Evolutionary conservation across 129 eudicot species (phyloP), one percentile per base, ranked within the genome.

Genomic region (Dittrichia graveolens): DNA sequence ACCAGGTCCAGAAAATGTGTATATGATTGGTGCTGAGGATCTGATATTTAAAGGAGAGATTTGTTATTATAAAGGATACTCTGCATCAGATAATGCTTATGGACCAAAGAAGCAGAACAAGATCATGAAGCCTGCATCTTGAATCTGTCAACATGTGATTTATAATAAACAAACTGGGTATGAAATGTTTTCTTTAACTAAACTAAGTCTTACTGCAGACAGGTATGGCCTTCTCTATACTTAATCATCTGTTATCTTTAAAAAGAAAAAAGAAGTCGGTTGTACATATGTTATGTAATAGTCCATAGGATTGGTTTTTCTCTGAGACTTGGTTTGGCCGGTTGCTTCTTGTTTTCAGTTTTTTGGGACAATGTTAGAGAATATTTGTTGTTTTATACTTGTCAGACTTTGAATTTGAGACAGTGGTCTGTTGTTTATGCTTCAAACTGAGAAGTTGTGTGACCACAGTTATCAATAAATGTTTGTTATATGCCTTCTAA

Each of bases 1-100:
- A 55, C 96, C 96, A 3, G 89, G 87, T n/a, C 78, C 83, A 15
- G 79, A 84, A 45, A 87, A 85, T 34, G 42, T 24, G 35, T 87
- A 73, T 62, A 90, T 84, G 72, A 71, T 85, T 9, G 56, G 42
- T 24, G 78, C 65, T 7, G 83, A 82, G 59, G 91, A 88, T 79
- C 55, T 83, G 40, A 64, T 50, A 46, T 15, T 39, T 0, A 59
- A 73, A 38, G 72, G 78, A 79, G 72, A 56, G 68, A 35, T 16
- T 69, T 24, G 31, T 24, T 24, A 24, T 24, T 24, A 24, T 2
- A 76, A 69, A 46, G 74, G 59, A 16, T 83, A 47, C 67, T 7
- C 67, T 24, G 60, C 67, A n/a, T 15, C 47, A 10, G 77, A 6
- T 13, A 77, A 69, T 13, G 34, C 10, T 38, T 74, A 75, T 56